Evolutionary conservation across 352 stramenopile genomes (phyloP), one percentile per base, ranked within the genome.

Genomic region (Phytophthora nicotianae): DNA sequence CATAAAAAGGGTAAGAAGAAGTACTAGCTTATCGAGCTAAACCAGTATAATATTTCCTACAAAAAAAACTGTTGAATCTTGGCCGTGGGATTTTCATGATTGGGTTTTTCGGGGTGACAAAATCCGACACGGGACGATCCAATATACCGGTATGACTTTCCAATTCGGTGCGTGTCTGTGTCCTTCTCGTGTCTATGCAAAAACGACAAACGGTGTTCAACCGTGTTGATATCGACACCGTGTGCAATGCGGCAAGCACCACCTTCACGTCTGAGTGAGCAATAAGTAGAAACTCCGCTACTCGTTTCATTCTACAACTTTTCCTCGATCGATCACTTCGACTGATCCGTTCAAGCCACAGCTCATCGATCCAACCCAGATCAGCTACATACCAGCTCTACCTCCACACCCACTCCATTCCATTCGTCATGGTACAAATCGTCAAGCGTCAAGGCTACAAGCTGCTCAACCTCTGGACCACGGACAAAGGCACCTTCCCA

Each of bases 401-500:
- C 37, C 14, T 21, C 37, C 16, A 43, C 37, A 10, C 14, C 37
- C 66, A 70, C 38, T 69, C 65, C 49, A 68, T 48, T 17, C 47
- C 19, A 40, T n/a, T 13, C 26, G 37, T 32, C 11, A 72, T 72
- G 62, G 62, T 72, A 16, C 55, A 51, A 32, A 29, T 63, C 38
- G 17, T 56, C 43, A 67, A 62, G 50, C 63, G 63, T n/a, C 17
- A 35, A 20, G 52, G 58, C 32, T 65, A 65, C 58, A 65, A 65
- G 46, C 58, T 72, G 2, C 26, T 72, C 65, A 85, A 81, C 65
- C 79, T 89, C 51, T 89, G 79, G 79, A 70, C 58, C 41, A 89
- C 79, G 14, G 79, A 89, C 73, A 78, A 64, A 29, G 75, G 55
- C 63, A 89, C 77, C 33, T 86, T 89, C 58, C 79, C 79, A 14